Evolutionary conservation across 805 yeast species (phyloP), one percentile per base, ranked within the genome.

Genomic region (Candida golubevii): DNA sequence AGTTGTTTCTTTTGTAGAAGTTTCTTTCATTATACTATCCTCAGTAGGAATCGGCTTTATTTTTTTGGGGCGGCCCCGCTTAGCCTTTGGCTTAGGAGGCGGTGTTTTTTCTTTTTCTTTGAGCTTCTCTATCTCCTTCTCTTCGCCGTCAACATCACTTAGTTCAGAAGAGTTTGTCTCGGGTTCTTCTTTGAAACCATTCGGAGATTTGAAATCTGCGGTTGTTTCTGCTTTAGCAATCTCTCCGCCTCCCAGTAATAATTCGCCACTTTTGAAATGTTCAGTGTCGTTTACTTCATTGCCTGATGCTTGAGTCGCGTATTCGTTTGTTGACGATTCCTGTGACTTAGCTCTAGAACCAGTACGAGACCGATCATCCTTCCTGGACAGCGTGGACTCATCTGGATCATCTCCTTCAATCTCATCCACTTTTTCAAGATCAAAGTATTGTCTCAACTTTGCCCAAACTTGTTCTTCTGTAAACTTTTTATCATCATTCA

Each of bases 401-500:
- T 12, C 37, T 33, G 8, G 31, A 10, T 27, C 7, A 26, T 26
- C 11, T 26, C 9, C 33, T 13, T n/a, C 35, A 13, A 14, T 13
- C 10, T 33, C 35, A 15, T 83, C 88, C 8, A 83, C 65, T 23
- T 76, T 78, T 7, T 72, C 68, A 40, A 85, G 62, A 53, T 85
- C 74, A 57, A 83, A 87, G 32, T 77, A 62, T 30, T 63, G 63
- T 1, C 55, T 63, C 26, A 87, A 67, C 55, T 79, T 81, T 26
- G 65, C 71, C 83, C 85, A 79, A 3, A 85, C 67, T 35, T 83
- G 83, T 2, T 57, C 56, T 0, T 76, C 71, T 1, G 79, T 68
- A 44, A 78, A 64, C 30, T 44, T 42, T 18, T 18, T 18, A 11
- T 51, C 48, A 32, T 32, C 32, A 18, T 49, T 41, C 36, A 49